Evolutionary conservation across 1,139 yeast species (phyloP), one percentile per base, ranked within the genome.

Genomic region (Tardiomyces depauwii): DNA sequence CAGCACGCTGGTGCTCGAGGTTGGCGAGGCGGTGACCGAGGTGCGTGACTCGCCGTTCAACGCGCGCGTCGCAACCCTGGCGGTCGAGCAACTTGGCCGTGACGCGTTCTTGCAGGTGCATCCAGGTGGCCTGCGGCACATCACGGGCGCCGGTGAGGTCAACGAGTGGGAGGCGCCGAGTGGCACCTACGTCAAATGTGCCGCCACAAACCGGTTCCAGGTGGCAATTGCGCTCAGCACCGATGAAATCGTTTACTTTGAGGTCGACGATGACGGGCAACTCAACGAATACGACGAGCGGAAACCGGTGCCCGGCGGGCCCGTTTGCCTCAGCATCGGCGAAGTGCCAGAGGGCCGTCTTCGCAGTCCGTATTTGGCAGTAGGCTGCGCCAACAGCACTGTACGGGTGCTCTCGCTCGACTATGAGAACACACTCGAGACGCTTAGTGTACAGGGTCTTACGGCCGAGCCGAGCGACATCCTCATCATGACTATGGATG

Each of bases 131-230:
- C 68, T 91, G 27, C 71, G 82, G 16, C 89, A 84, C 55, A 69
- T 88, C 2, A 62, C 67, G 3, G 68, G 69, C 28, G 57, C 59
- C 45, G 49, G 55, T 3, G 66, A 64, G 36, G 56, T 64, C 2
- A 70, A 77, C 7, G 84, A 84, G 52, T 91, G 98, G 98, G 71
- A 66, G 40, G 87, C 96, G 1, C 95, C 96, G 0, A 81, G 82
- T 0, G 95, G 94, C 6, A 77, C 82, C 14, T 68, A 74, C 28
- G 73, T 91, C 40, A 57, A 74, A 0, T 66, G 70, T 25, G 82
- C 89, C 0, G 63, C 86, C 1, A 66, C 82, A 2, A 86, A 86
- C 38, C 70, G 73, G 39, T 72, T 74, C 18, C 97, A 91, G 61
- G 69, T 89, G 0, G 77, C 77, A 0, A 58, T 91, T 9, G 88